A percentile compares a stretch with the other conserved stretches of the same genome.
These are phyloP conservation scores for Podospora didyma DNA, from an alignment of 495 filamentous ascomycete species.

Conservation along the genomic window DNA sequence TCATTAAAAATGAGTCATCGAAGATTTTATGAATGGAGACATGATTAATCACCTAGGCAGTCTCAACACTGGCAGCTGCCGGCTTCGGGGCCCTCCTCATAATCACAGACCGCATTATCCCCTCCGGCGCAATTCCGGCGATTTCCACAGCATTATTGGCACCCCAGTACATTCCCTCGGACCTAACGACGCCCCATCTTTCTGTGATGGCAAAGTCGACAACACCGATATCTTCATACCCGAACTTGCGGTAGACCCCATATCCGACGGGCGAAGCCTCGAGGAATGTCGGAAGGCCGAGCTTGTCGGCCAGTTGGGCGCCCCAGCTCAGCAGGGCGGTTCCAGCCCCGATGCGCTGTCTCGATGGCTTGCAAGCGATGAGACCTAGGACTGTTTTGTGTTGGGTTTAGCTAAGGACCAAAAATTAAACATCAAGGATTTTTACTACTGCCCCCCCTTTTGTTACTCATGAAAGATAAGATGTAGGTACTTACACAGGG, in stretches of 20 bases:
- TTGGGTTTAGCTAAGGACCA: conserved; percentile 1
- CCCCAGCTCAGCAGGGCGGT: conserved; percentile 24
- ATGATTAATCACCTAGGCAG: no score
- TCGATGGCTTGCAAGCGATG: conserved; percentile 17
- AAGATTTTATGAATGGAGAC: no score
- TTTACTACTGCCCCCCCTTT: no score
- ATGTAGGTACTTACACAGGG: conserved; percentile 16
- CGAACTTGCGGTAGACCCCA: conserved; percentile 20
- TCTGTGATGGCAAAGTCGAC: conserved; percentile 20
- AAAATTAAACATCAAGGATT: no score
- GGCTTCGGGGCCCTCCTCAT: conserved; percentile 22
- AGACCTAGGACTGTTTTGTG: conserved; percentile 17
- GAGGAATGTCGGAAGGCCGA: conserved; percentile 19
- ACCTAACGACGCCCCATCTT: conserved; percentile 13
- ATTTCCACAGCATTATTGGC: conserved; percentile 17
- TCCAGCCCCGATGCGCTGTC: conserved; percentile 25
- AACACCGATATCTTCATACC: conserved; percentile 22
- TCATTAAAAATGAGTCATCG: no score
- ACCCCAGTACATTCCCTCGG: conserved; percentile 22
- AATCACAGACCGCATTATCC: conserved; percentile 18
- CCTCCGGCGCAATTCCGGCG: conserved; percentile 16
- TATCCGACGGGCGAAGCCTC: conserved; percentile 27
- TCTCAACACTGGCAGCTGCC: background rate
- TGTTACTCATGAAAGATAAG: no score
- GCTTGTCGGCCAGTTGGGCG: conserved; percentile 21